These are phyloP conservation scores for Tetracladium setigerum DNA, from an alignment of 495 filamentous ascomycete species.

Conservation along the genomic window DNA sequence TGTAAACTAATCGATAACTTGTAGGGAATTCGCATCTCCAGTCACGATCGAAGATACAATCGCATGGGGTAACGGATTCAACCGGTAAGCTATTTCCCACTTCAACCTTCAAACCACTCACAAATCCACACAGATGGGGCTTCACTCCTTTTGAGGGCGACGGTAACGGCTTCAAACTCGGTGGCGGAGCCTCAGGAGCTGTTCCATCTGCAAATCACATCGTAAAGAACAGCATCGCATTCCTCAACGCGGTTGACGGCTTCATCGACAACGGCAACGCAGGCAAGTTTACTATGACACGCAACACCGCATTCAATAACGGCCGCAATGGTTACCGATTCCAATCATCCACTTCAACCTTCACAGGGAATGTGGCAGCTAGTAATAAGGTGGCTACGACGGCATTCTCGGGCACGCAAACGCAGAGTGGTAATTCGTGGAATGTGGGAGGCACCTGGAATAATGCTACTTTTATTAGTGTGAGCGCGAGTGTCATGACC, in stretches of 20 bases:
- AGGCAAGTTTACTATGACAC: conserved; percentile 16
- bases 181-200: conserved; percentile 18
- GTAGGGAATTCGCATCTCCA: conserved; percentile 22
- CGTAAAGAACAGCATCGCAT: conserved; percentile 24
- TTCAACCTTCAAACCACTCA: too few relatives aligned
- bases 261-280: conserved; percentile 24
- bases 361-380: conserved; percentile 21
- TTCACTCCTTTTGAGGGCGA: conserved; percentile 23
- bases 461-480: conserved; percentile 20
- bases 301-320: conserved; percentile 26
- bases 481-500: conserved; percentile 10
- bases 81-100: too few relatives aligned
- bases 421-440: conserved; percentile 22
- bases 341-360: conserved; percentile 12
- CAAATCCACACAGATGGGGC: too few relatives aligned
- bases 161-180: conserved; percentile 28
- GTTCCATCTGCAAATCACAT: conserved; percentile 23
- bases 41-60: conserved; percentile 25
- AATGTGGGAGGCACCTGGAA: conserved; percentile 20
- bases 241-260: conserved; percentile 20
- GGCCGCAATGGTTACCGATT: conserved; percentile 22
- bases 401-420: conserved; percentile 3
- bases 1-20: too few relatives aligned
- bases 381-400: conserved; percentile 9
- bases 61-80: conserved; percentile 26